Percentiles rank a stretch among this genome's conserved stretches.
Evolutionary conservation across 2,329 filamentous ascomycete genomes (phyloP).

Genomic region (Ascochyta viciae-villosae): DNA sequence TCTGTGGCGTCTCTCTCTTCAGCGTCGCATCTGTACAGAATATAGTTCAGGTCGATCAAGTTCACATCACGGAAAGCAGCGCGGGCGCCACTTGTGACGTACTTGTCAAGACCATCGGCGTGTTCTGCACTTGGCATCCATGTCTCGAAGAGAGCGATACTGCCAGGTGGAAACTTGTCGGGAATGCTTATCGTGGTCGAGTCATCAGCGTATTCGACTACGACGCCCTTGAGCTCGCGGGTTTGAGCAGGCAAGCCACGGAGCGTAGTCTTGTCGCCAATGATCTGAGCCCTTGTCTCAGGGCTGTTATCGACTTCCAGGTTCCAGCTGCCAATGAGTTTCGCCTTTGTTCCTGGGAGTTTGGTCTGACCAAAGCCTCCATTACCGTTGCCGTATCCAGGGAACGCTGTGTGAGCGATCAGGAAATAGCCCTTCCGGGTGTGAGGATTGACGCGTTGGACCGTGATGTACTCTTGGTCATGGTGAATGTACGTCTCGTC

Average conservation of each 20-base stretch:
- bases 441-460: slow-evolving; percentile 91
- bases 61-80: slow-evolving; percentile 77
- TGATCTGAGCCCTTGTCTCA: slow-evolving; percentile 69
- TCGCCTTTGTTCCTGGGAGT: slow-evolving; percentile 83
- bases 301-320: slow-evolving; percentile 84
- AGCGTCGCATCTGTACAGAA: slow-evolving; percentile 88
- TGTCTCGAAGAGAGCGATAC: slow-evolving; percentile 93
- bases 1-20: slow-evolving; percentile 83
- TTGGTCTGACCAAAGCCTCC: slow-evolving; percentile 80
- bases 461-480: slow-evolving; percentile 93
- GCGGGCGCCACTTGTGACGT: slow-evolving; percentile 81
- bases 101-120: slow-evolving; percentile 81
- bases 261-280: slow-evolving; percentile 74
- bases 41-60: slow-evolving; percentile 86
- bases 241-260: slow-evolving; percentile 86
- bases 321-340: slow-evolving; percentile 88
- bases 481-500: slow-evolving; percentile 97
- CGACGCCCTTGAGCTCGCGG: slow-evolving; percentile 74
- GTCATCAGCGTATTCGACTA: slow-evolving; percentile 72
- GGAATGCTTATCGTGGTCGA: slow-evolving; percentile 82
- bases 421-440: slow-evolving; percentile 94
- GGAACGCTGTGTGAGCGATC: slow-evolving; percentile 95
- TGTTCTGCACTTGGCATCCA: slow-evolving; percentile 92
- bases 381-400: slow-evolving; percentile 85
- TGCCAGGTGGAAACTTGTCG: slow-evolving; percentile 87